Percentiles rank a stretch among this genome's conserved stretches.
Conservation (phyloP, 257 asterid genomes). For the Osmanthus fragrans region DNA sequence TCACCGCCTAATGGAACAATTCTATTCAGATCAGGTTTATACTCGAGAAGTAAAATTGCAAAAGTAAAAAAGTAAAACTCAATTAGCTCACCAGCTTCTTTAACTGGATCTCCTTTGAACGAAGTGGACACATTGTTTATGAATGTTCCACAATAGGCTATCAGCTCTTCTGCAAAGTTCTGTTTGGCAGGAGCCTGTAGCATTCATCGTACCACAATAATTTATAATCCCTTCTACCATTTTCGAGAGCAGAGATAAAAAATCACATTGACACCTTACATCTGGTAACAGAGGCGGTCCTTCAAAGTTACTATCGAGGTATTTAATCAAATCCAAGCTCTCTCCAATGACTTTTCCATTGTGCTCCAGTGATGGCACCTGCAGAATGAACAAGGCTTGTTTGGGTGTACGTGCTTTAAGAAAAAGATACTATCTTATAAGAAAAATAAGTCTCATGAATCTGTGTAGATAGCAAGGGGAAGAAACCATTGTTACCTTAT, state of each 20-base stretch:
- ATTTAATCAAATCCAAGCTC: constrained; percentile 57
- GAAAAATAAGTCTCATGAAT: neutral
- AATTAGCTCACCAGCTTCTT: constrained; percentile 38
- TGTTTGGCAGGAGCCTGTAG: constrained; percentile 50
- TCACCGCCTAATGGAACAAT: constrained; percentile 32
- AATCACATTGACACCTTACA: constrained; percentile 29
- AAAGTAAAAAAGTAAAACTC: neutral
- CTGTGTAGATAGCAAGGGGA: neutral
- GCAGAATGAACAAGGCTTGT: neutral
- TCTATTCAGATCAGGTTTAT: neutral
- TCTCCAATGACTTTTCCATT: constrained; percentile 57
- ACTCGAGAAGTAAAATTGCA: neutral
- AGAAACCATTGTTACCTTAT: constrained; percentile 38
- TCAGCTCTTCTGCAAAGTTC: constrained; percentile 58
- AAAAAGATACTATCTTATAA: too few relatives aligned
- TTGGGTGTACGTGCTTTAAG: too few relatives aligned
- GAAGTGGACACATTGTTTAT: constrained; percentile 30
- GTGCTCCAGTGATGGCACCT: constrained; percentile 73
- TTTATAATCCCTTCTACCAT: neutral
- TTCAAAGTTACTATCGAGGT: constrained; percentile 51
- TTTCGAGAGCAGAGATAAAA: neutral
- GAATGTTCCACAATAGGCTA: constrained; percentile 49
- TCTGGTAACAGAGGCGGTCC: constrained; percentile 52
- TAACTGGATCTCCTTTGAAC: constrained; percentile 43
- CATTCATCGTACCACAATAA: neutral